Percentiles rank a stretch among this genome's conserved stretches.
These are phyloP conservation scores for Camelina neglecta DNA, from an alignment of 345 rosid genomes.

Conservation along the genomic window DNA sequence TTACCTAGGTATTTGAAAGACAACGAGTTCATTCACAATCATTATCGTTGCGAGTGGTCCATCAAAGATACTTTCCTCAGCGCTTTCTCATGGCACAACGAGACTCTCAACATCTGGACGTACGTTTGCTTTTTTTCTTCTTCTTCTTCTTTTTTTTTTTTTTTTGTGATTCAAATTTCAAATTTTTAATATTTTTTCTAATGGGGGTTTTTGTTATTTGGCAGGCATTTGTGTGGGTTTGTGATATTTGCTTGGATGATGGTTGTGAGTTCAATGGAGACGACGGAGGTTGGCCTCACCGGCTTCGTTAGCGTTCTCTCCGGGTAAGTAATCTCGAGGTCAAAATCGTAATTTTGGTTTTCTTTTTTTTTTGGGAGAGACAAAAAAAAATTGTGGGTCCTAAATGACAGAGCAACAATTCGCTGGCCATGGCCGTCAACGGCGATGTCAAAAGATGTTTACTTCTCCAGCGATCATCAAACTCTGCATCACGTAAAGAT, in stretches of 20 bases:
- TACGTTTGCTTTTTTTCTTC: constrained; percentile 38
- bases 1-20: constrained; percentile 83
- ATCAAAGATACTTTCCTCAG: constrained; percentile 74
- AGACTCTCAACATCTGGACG: constrained; percentile 97
- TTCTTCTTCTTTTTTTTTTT: not conserved
- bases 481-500: constrained; percentile 43
- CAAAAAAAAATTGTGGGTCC: constrained; percentile 16
- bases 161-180: not conserved
- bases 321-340: constrained; percentile 53
- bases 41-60: constrained; percentile 96
- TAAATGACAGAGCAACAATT: constrained; percentile 50
- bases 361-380: not conserved
- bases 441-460: constrained; percentile 41
- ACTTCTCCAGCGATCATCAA: constrained; percentile 50
- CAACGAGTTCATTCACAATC: constrained; percentile 84
- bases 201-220: not conserved
- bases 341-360: constrained; percentile 15
- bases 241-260: constrained; percentile 66
- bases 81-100: constrained; percentile 88
- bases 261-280: constrained; percentile 65
- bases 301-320: constrained; percentile 54
- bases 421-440: constrained; percentile 63
- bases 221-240: constrained; percentile 85
- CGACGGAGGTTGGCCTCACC: constrained; percentile 61
- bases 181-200: not conserved